phyloP scores from a whole-genome alignment of 768 basidiomycete species.

The Favolaschia claudopus region DNA sequence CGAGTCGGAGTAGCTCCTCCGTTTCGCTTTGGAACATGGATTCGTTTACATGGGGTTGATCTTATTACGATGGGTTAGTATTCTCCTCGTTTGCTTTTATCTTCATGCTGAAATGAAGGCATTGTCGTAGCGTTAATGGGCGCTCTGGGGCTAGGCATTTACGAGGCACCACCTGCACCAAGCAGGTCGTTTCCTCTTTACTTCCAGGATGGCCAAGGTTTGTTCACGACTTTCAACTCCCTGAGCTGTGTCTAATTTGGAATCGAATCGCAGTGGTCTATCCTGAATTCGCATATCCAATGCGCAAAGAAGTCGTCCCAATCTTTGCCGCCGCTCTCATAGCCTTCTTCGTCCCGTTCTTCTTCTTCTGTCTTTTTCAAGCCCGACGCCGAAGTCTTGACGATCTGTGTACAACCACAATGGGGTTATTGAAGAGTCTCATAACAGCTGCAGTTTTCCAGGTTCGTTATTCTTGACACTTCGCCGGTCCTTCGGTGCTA shows the following conservation, averaged over 20 bases:
- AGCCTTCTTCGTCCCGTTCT: slow-evolving; percentile 61
- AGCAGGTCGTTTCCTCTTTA: slow-evolving; percentile 52
- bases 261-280: no score
- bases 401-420: slow-evolving; percentile 56
- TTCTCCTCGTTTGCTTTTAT: no score
- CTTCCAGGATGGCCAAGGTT: slow-evolving; percentile 52
- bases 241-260: no score
- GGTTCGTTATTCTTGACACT: slow-evolving; percentile 12
- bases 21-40: slow-evolving; percentile 47
- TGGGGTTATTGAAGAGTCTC: slow-evolving; percentile 61
- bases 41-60: slow-evolving; percentile 58
- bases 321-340: slow-evolving; percentile 61
- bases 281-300: slow-evolving; percentile 59
- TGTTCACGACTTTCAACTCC: no score
- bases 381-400: slow-evolving; percentile 53
- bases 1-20: neutral
- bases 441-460: slow-evolving; percentile 54
- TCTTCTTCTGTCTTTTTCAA: slow-evolving; percentile 64
- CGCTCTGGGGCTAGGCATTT: slow-evolving; percentile 52
- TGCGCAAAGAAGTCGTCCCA: slow-evolving; percentile 60
- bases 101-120: no score
- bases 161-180: slow-evolving; percentile 44
- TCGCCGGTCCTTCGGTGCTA: neutral
- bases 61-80: slow-evolving; percentile 66
- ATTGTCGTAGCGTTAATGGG: slow-evolving; percentile 65